phyloP scores from a whole-genome alignment of 148 eudicot genomes.

The Chenopodium album region DNA sequence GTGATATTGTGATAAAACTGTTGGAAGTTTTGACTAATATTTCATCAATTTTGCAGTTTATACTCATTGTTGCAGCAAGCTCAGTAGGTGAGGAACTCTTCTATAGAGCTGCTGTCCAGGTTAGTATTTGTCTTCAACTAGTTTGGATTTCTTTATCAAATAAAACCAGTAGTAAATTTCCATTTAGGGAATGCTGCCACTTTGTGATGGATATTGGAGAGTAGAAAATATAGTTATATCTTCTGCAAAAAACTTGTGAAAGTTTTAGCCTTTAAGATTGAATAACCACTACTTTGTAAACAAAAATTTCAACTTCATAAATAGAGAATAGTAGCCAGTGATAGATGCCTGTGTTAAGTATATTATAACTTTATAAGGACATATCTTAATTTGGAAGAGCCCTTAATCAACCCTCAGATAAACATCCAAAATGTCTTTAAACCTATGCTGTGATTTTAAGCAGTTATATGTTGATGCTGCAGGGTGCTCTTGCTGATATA shows the following conservation, averaged over 20 bases:
- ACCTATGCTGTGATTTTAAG: neutral
- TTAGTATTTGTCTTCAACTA: constrained; percentile 24
- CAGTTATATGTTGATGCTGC: neutral
- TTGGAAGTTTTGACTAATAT: constrained; percentile 18
- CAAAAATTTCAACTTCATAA: neutral
- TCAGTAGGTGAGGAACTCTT: constrained; percentile 99
- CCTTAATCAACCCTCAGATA: neutral
- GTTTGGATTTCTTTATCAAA: neutral
- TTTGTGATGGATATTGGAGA: neutral
- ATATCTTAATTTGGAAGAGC: neutral
- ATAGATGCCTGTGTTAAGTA: neutral
- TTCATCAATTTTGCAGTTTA: constrained; percentile 49
- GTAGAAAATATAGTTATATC: neutral
- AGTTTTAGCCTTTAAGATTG: neutral
- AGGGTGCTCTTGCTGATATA: constrained; percentile 93
- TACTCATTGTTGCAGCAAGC: constrained; percentile 92
- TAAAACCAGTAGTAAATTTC: too few species aligned
- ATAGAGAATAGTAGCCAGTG: neutral
- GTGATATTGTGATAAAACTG: neutral
- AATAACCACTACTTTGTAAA: neutral
- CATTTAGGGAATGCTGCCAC: neutral
- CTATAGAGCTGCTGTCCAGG: constrained; percentile 99
- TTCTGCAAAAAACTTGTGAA: neutral
- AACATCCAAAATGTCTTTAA: neutral
- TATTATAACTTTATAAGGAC: neutral